Evolutionary conservation across 805 yeast species (phyloP).

Genomic region (Hanseniaspora meyeri): DNA sequence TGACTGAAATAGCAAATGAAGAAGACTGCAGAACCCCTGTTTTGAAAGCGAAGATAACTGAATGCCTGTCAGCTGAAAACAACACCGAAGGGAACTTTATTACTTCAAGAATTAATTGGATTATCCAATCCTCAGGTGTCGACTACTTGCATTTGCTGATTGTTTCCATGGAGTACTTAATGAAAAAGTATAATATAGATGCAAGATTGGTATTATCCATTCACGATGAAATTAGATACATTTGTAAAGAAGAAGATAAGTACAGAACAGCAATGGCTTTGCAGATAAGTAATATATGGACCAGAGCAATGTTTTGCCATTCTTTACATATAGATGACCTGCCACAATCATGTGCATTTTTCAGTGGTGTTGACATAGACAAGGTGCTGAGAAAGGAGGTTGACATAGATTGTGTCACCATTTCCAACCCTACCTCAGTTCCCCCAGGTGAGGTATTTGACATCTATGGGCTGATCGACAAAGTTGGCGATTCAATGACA

Average conservation of each 20-base stretch:
- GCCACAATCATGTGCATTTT: constrained; percentile 92
- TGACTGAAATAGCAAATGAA: constrained; percentile 77
- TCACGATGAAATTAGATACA: constrained; percentile 85
- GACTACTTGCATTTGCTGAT: constrained; percentile 81
- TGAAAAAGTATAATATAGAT: constrained; percentile 47
- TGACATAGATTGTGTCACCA: constrained; percentile 80
- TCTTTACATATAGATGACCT: constrained; percentile 78
- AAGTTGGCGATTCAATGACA: constrained; percentile 23
- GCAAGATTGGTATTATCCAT: constrained; percentile 79
- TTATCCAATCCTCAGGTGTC: constrained; percentile 95
- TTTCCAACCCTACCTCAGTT: constrained; percentile 61
- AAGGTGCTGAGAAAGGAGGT: constrained; percentile 83
- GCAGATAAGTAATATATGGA: constrained; percentile 89
- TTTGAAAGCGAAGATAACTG: constrained; percentile 84
- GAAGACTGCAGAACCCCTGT: constrained; percentile 79
- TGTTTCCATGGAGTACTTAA: constrained; percentile 75
- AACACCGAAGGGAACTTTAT: constrained; percentile 47
- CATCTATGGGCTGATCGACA: constrained; percentile 41
- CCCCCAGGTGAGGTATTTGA: constrained; percentile 69
- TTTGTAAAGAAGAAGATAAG: constrained; percentile 60
- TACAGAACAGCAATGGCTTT: constrained; percentile 69
- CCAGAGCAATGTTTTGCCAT: constrained; percentile 87
- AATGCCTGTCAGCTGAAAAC: constrained; percentile 57
- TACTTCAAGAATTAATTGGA: constrained; percentile 93
- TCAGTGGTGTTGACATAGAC: constrained; percentile 87